A percentile compares a stretch with the other conserved stretches of the same genome.
Conservation (phyloP, 176 grass and related monocot genomes). For the Neostapfia colusana region DNA sequence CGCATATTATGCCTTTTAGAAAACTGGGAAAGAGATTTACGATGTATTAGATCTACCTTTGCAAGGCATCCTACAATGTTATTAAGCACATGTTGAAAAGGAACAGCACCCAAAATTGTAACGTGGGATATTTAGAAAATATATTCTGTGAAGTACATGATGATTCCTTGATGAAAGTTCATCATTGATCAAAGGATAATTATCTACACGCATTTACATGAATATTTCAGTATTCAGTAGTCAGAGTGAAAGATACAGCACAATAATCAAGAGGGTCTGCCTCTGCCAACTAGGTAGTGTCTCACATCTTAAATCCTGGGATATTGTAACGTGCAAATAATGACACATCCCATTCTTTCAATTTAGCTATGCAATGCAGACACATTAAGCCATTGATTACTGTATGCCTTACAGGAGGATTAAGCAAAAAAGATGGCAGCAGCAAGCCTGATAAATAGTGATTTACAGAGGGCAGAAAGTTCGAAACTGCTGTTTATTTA, state of each 20-base stretch:
- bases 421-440: neutral
- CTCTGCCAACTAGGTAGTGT: neutral
- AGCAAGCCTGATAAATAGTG: neutral
- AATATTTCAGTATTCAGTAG: neutral
- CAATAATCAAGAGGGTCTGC: neutral
- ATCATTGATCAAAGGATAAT: neutral
- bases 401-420: neutral
- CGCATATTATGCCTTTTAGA: neutral
- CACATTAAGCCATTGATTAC: neutral
- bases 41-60: neutral
- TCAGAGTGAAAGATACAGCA: neutral
- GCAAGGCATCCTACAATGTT: neutral
- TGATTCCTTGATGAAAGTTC: neutral
- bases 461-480: neutral
- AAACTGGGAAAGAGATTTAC: neutral
- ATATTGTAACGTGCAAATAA: conserved; percentile 6
- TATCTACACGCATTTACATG: conserved; percentile 1
- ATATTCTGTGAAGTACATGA: neutral
- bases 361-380: neutral
- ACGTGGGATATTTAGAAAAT: neutral
- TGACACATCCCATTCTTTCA: neutral
- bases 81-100: conserved; percentile 1
- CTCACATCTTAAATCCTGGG: neutral
- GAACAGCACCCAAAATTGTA: neutral
- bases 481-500: neutral